A percentile compares a stretch with the other conserved stretches of the same genome.
These are phyloP conservation scores for Trichoderma sp. DNA, from an alignment of 2,329 filamentous ascomycete genomes.

Conservation along the genomic window DNA sequence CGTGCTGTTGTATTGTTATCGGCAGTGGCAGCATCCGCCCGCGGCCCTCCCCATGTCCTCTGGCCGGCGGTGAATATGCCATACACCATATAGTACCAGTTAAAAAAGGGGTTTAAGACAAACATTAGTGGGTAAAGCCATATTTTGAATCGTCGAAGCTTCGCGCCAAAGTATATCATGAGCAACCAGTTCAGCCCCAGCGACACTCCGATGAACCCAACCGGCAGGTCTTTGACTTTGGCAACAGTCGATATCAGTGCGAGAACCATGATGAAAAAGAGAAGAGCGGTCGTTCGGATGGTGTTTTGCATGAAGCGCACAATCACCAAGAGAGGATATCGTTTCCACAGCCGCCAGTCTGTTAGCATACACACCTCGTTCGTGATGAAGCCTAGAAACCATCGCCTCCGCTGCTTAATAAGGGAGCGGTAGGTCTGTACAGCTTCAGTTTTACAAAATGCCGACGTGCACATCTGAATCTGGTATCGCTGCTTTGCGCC, in stretches of 20 bases:
- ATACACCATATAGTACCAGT: slow-evolving; percentile 98
- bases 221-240: slow-evolving; percentile 74
- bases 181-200: slow-evolving; percentile 91
- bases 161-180: slow-evolving; percentile 93
- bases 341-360: slow-evolving; percentile 85
- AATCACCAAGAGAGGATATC: slow-evolving; percentile 82
- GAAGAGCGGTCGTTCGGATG: slow-evolving; percentile 86
- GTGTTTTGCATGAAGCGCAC: slow-evolving; percentile 96
- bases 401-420: slow-evolving; percentile 90
- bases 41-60: slow-evolving; percentile 91
- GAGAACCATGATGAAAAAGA: slow-evolving; percentile 92
- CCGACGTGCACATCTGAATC: slow-evolving; percentile 96
- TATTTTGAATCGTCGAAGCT: slow-evolving; percentile 86
- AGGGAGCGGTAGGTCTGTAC: slow-evolving; percentile 85
- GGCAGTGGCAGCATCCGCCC: slow-evolving; percentile 83
- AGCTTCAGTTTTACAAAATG: slow-evolving; percentile 97
- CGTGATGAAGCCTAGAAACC: slow-evolving; percentile 97
- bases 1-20: slow-evolving; percentile 74
- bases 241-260: slow-evolving; percentile 84
- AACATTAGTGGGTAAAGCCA: slow-evolving; percentile 98
- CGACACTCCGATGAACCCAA: slow-evolving; percentile 91
- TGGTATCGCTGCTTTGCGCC: slow-evolving; percentile 90
- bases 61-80: slow-evolving; percentile 94
- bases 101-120: slow-evolving; percentile 91
- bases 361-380: slow-evolving; percentile 99